Base-by-base conservation (phyloP, 2,329 filamentous ascomycete genomes). In the Bipolaris oryzae region DNA sequence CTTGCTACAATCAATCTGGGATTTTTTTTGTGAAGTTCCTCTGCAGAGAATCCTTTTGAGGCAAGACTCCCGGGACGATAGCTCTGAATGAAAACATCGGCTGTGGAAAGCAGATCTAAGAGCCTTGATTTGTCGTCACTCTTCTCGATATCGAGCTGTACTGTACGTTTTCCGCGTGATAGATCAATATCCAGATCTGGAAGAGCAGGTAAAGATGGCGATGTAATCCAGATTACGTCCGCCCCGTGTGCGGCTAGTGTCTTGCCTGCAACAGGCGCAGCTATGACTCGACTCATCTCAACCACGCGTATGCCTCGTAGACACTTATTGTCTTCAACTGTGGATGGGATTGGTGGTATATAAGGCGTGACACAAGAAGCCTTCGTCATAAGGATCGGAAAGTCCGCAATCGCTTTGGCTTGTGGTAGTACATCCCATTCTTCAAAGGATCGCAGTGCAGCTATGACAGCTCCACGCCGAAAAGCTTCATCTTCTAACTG, bases 31-130 rank as follows among this genome's bases (percentile, higher is more conserved):
- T 69, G 61, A 0, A 85, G 65, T 0, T 77, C 72, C 6, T 76
- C 72, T 0, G 72, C 63, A 1, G 76, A 75, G 3, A 82, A 63
- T 0, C 82, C 82, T 18, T 79, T 72, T 0, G 72, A 65, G 0
- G 78, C 79, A 0, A 85, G 74, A 57, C 79, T 79, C 1, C 79
- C 78, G 0, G 82, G 81, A 3, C 82, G 74, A 61, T 79, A 86
- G 23, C 84, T 83, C 56, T 84, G 80, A 20, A 85, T 68, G 55
- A 85, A 80, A 34, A 85, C 78, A 62, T 86, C 84, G 1, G 79
- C 82, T 1, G 81, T 80, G 5, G 67, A 64, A 11, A 85, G 64
- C 1, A 85, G 75, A 5, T 75, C 69, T 2, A 73, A 67, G 0
- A 84, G 67, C 7, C 77, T 72, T 1, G 66, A 64, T 54, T 74